These are phyloP conservation scores for Micromonas pusilla DNA, from an alignment of 139 green algal species.

Conservation along the genomic window DNA sequence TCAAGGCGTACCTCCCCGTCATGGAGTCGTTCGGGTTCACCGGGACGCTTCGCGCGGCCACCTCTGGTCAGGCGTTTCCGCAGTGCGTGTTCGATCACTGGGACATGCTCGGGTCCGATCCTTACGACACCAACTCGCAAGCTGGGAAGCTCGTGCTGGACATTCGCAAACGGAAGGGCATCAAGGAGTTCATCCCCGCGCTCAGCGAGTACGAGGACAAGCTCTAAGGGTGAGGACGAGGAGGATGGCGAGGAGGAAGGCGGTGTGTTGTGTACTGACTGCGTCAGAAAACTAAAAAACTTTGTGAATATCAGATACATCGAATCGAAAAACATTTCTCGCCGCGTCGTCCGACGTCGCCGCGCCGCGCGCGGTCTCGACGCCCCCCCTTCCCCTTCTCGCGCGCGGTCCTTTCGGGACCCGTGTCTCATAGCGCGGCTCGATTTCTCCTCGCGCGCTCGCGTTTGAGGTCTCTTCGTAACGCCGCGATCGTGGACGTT, in stretches of 20 bases:
- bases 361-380: no score
- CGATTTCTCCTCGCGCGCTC: no score
- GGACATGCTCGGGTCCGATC: slow-evolving; percentile 80
- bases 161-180: slow-evolving; percentile 93
- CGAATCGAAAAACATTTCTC: no score
- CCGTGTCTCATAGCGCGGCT: no score
- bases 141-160: slow-evolving; percentile 68
- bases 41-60: slow-evolving; percentile 82
- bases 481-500: no score
- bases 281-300: no score
- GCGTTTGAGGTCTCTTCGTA: no score
- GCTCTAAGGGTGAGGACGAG: slow-evolving; percentile 57
- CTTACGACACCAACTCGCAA: slow-evolving; percentile 61
- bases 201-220: slow-evolving; percentile 97
- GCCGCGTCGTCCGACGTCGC: no score
- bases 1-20: slow-evolving; percentile 97
- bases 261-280: no score
- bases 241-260: background rate
- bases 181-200: slow-evolving; percentile 70
- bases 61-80: slow-evolving; percentile 94
- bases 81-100: slow-evolving; percentile 98
- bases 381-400: no score
- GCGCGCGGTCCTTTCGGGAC: no score
- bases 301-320: no score
- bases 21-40: slow-evolving; percentile 99